phyloP scores from a whole-genome alignment of 208 protist species.

The Acanthamoeba sp. region DNA sequence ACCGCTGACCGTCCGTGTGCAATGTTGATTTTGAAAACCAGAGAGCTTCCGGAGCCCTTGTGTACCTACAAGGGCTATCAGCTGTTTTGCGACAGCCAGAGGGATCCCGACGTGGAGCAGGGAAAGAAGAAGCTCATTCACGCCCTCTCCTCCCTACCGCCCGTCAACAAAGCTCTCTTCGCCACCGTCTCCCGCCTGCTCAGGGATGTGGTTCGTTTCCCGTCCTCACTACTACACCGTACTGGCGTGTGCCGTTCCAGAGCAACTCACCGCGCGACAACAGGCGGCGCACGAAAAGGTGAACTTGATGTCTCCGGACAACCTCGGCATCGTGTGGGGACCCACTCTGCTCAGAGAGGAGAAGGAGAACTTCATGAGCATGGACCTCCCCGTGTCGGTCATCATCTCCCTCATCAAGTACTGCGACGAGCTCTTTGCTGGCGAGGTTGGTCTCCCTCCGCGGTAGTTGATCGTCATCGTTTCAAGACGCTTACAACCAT shows the following conservation, averaged over 20 bases:
- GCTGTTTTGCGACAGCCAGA: conserved; percentile 22
- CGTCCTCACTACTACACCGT: too few species aligned
- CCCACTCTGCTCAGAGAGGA: conserved; percentile 18
- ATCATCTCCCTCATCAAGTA: conserved; percentile 10
- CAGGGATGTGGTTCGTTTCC: background rate
- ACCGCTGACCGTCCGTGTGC: background rate
- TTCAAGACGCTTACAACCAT: too few species aligned
- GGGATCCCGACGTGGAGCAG: background rate
- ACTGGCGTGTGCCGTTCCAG: background rate
- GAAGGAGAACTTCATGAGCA: conserved; percentile 70
- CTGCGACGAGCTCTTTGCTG: conserved; percentile 12
- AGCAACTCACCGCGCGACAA: background rate
- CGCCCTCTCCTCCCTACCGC: background rate
- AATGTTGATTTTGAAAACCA: background rate
- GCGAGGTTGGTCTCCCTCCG: background rate
- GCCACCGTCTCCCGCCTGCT: background rate
- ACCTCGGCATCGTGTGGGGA: conserved; percentile 44
- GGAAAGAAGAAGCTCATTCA: background rate
- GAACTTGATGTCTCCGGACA: conserved; percentile 46
- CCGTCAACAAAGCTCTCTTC: conserved; percentile 14
- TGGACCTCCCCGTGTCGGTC: background rate
- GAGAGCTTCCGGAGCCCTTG: conserved; percentile 48
- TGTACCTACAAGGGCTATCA: conserved; percentile 31
- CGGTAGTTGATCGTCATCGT: too few species aligned
- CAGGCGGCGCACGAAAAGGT: background rate